Evolutionary conservation across 75 land plant species (phyloP), one percentile per base, ranked within the genome.

Genomic region (Pinus taeda): DNA sequence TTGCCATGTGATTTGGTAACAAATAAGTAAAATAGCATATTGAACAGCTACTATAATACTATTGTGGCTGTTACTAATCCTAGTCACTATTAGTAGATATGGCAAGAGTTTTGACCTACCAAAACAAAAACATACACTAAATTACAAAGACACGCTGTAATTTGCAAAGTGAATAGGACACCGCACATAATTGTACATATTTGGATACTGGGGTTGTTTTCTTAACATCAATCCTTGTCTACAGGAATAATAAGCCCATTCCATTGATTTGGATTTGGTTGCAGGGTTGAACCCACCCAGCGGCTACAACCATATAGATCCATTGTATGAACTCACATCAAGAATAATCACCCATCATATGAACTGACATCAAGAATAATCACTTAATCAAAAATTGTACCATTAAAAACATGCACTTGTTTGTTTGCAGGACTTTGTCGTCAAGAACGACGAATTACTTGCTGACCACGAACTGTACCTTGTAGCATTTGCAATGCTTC

Each of bases 351-450:
- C 33, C 2, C 9, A 39, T 26, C 26, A 26, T 26, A 8, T 22
- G 6, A 45, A n/a, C 21, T 6, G 4, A 39, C 30, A 7, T 33
- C 33, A 33, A 33, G 33, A 21, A n/a, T 5, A 2, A 26, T 26
- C 26, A 26, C 26, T 26, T 26, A 26, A 26, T 26, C 26, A 26
- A 26, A 26, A 26, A 26, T 26, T 26, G 26, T 26, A 26, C 26
- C 26, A 21, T 6, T 14, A 49, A 22, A 71, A 17, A 2, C n/a
- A 64, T 1, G 55, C 37, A 90, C 91, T 90, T 93, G 96, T 73
- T 93, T 93, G 77, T 86, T 93, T 63, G 91, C 82, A 61, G 95
- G 96, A 79, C 92, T 93, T 77, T 93, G 87, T 3, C 95, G 95
- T 95, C 98, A 95, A 13, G 98, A 95, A 60, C 93, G 91, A 12